A percentile compares a stretch with the other conserved stretches of the same genome.
These are phyloP conservation scores for Apiospora hydei DNA, from an alignment of 2,329 filamentous ascomycete genomes.

Conservation along the genomic window DNA sequence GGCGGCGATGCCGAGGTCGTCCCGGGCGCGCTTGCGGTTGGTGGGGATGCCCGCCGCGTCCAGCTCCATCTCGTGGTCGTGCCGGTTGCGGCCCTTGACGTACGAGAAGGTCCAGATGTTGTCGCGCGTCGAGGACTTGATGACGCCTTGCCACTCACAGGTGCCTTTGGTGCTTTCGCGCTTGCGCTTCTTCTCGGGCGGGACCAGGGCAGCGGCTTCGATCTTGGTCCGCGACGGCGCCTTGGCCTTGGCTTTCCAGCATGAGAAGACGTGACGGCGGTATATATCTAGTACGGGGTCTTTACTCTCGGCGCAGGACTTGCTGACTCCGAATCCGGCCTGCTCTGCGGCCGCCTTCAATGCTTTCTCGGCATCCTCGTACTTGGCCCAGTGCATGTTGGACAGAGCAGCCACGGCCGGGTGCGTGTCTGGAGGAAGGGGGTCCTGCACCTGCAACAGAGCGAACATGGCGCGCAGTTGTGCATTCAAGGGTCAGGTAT, in stretches of 20 bases:
- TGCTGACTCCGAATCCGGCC: constrained; percentile 22
- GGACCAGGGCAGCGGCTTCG: constrained; percentile 7
- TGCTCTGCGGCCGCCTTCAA: neutral
- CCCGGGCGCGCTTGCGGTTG: constrained; percentile 23
- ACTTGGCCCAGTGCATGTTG: constrained; percentile 22
- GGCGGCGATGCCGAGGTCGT: constrained; percentile 20
- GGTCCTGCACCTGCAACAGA: constrained; percentile 18
- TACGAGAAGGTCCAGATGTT: constrained; percentile 23
- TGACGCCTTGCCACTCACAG: constrained; percentile 22
- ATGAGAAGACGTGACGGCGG: constrained; percentile 23
- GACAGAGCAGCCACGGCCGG: constrained; percentile 18
- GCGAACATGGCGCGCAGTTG: constrained; percentile 12
- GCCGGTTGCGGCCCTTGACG: constrained; percentile 19
- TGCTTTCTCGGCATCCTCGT: constrained; percentile 23
- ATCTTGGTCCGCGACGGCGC: constrained; percentile 17
- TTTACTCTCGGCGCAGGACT: constrained; percentile 24
- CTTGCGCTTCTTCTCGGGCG: constrained; percentile 24
- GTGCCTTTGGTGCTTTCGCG: constrained; percentile 23
- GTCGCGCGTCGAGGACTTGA: constrained; percentile 25
- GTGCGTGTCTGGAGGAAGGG: constrained; percentile 20
- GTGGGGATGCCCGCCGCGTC: constrained; percentile 22
- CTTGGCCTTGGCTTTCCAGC: constrained; percentile 24
- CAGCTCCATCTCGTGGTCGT: constrained; percentile 22
- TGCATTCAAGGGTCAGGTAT: neutral
- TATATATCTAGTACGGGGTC: constrained; percentile 22